These are phyloP conservation scores for Areca catechu DNA, from an alignment of 176 grass and related monocot species.

Conservation along the genomic window DNA sequence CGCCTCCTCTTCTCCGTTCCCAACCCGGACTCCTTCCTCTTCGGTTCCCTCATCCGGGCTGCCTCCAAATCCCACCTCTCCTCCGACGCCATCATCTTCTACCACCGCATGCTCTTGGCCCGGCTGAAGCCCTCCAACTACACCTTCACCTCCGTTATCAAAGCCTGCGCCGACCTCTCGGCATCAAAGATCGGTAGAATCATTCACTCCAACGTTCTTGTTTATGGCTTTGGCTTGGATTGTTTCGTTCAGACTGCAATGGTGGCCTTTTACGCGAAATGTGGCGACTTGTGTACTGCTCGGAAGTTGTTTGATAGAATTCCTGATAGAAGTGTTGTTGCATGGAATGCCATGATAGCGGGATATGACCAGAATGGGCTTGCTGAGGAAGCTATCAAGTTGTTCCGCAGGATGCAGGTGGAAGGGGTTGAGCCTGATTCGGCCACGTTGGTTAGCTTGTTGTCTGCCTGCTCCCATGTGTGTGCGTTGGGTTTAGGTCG, in stretches of 20 bases:
- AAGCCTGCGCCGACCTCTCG: constrained; percentile 50
- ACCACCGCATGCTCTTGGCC: constrained; percentile 31
- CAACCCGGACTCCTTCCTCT: constrained; percentile 37
- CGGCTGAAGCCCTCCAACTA: constrained; percentile 37
- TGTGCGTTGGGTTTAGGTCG: constrained; percentile 52
- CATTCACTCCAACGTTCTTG: constrained; percentile 28
- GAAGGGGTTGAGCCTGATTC: constrained; percentile 39
- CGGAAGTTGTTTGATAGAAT: constrained; percentile 64
- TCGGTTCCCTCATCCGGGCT: constrained; percentile 26
- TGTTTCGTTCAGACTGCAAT: constrained; percentile 26
- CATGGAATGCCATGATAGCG: constrained; percentile 84
- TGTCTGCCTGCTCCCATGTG: constrained; percentile 62
- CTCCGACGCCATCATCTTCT: constrained; percentile 28
- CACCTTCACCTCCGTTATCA: constrained; percentile 38
- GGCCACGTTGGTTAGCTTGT: constrained; percentile 41
- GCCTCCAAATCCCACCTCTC: constrained; percentile 25
- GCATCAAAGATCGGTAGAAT: constrained; percentile 22
- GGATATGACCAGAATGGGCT: constrained; percentile 66
- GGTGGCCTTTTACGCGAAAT: constrained; percentile 37
- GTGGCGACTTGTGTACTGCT: constrained; percentile 25
- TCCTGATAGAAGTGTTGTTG: constrained; percentile 37
- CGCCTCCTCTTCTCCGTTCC: constrained; percentile 32
- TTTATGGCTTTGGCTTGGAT: constrained; percentile 36
- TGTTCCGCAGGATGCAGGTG: constrained; percentile 56
- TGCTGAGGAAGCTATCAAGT: constrained; percentile 28